Conservation (phyloP, 495 filamentous ascomycete species). For the Xylaria longipes region DNA sequence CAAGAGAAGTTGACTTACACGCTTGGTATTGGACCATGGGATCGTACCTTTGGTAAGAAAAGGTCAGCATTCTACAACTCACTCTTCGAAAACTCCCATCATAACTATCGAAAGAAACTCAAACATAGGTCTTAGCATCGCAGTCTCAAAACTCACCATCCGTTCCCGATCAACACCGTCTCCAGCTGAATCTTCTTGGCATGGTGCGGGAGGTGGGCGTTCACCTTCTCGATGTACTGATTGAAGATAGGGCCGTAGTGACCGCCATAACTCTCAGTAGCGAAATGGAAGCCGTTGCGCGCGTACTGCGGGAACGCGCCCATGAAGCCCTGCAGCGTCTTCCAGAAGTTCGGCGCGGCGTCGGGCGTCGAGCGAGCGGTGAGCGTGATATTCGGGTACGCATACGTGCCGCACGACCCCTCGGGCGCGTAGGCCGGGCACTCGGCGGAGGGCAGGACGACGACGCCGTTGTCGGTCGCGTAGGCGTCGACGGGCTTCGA, state of each 20-base stretch:
- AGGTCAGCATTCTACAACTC: background rate
- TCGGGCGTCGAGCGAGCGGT: conserved; percentile 61
- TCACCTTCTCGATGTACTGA: conserved; percentile 70
- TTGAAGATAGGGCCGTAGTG: conserved; percentile 71
- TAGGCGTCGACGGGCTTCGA: conserved; percentile 60
- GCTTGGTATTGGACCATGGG: conserved; percentile 66
- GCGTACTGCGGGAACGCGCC: conserved; percentile 68
- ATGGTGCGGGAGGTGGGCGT: conserved; percentile 57
- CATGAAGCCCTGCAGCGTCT: conserved; percentile 67
- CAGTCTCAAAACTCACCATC: conserved; percentile 38
- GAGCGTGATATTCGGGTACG: conserved; percentile 54
- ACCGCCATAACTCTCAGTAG: conserved; percentile 68
- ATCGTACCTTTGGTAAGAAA: conserved; percentile 45
- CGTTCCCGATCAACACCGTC: conserved; percentile 59
- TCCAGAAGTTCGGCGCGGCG: conserved; percentile 66
- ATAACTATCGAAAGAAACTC: background rate
- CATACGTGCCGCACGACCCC: conserved; percentile 61
- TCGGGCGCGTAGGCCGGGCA: conserved; percentile 61
- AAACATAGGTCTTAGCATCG: too few relatives aligned
- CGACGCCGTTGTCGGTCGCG: conserved; percentile 38
- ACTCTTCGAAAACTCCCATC: background rate
- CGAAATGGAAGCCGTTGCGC: conserved; percentile 62
- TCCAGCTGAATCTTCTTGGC: conserved; percentile 60
- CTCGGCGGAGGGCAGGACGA: conserved; percentile 50
- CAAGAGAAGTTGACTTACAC: conserved; percentile 31